Conservation (phyloP, 176 grass and related monocot genomes). For the Aegilops sharonensis region DNA sequence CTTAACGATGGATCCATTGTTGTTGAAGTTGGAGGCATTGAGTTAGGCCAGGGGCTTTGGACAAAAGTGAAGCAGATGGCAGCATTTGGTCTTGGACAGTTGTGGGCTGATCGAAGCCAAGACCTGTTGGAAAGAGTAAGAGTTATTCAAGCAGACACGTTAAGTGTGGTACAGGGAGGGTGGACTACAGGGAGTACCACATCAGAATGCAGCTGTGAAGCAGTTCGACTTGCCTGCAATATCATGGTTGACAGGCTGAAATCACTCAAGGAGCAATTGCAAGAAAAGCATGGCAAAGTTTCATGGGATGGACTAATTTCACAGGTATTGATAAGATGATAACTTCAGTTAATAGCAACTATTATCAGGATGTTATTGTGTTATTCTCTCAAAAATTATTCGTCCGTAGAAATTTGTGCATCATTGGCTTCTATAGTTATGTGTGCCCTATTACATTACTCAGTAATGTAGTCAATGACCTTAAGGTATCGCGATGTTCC, state of each 20-base stretch:
- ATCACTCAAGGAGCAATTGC: slow-evolving; percentile 67
- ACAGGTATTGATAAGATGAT: slow-evolving; percentile 47
- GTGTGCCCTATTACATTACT: neutral
- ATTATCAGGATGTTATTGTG: neutral
- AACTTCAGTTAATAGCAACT: slow-evolving; percentile 18
- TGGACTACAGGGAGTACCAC: slow-evolving; percentile 91
- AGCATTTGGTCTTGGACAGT: slow-evolving; percentile 75
- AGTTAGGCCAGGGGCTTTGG: slow-evolving; percentile 92
- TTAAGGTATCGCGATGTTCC: slow-evolving; percentile 3
- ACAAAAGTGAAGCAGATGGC: slow-evolving; percentile 97
- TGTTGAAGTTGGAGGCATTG: slow-evolving; percentile 98
- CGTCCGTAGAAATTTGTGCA: neutral
- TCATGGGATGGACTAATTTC: slow-evolving; percentile 71
- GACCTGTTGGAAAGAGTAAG: slow-evolving; percentile 67
- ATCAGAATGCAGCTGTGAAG: slow-evolving; percentile 89
- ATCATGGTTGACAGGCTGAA: slow-evolving; percentile 73
- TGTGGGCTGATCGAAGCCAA: slow-evolving; percentile 63
- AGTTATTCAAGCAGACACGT: slow-evolving; percentile 83
- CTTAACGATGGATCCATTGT: slow-evolving; percentile 86
- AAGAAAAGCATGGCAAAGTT: slow-evolving; percentile 48
- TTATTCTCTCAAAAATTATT: neutral
- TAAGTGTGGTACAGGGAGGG: slow-evolving; percentile 87
- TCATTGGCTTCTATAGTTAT: neutral
- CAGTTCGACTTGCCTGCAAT: slow-evolving; percentile 66
- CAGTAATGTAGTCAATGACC: slow-evolving; percentile 10